These are phyloP conservation scores for Clarireedia monteithiana DNA, from an alignment of 2,329 filamentous ascomycete species.

Conservation along the genomic window DNA sequence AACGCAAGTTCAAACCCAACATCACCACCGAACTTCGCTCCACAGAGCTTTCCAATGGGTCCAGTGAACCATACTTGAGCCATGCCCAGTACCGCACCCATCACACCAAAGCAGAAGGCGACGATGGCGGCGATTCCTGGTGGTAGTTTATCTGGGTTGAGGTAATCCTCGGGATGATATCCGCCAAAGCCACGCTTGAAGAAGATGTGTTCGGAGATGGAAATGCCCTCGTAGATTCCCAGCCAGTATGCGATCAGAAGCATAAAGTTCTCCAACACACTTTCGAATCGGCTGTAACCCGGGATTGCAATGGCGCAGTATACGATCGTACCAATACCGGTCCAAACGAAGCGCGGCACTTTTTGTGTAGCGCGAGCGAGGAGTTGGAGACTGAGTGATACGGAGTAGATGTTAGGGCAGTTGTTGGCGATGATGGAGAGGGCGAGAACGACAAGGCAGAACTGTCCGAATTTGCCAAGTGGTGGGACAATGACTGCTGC, in stretches of 20 bases:
- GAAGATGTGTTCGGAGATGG: slow-evolving; percentile 36
- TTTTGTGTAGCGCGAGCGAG: slow-evolving; percentile 49
- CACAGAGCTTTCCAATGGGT: slow-evolving; percentile 47
- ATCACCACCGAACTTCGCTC: slow-evolving; percentile 39
- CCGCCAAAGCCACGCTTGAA: slow-evolving; percentile 55
- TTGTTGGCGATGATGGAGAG: slow-evolving; percentile 64
- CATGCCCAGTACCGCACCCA: slow-evolving; percentile 63
- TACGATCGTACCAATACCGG: slow-evolving; percentile 49
- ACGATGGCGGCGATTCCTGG: slow-evolving; percentile 53
- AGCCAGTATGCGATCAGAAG: slow-evolving; percentile 64
- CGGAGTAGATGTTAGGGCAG: slow-evolving; percentile 66
- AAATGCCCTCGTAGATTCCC: slow-evolving; percentile 61
- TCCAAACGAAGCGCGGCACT: slow-evolving; percentile 63
- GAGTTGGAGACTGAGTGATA: slow-evolving; percentile 59
- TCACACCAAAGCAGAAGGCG: slow-evolving; percentile 56
- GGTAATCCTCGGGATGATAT: slow-evolving; percentile 53
- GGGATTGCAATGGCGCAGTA: slow-evolving; percentile 65
- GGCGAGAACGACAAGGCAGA: slow-evolving; percentile 60
- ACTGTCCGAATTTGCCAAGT: slow-evolving; percentile 62
- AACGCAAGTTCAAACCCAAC: slow-evolving; percentile 61
- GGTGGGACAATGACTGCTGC: slow-evolving; percentile 51
- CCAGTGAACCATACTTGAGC: slow-evolving; percentile 62
- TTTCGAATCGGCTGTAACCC: slow-evolving; percentile 57
- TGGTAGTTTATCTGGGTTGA: slow-evolving; percentile 49
- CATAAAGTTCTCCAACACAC: slow-evolving; percentile 64